These are phyloP conservation scores for Echria macrotheca DNA, from an alignment of 495 filamentous ascomycete genomes.

Conservation along the genomic window DNA sequence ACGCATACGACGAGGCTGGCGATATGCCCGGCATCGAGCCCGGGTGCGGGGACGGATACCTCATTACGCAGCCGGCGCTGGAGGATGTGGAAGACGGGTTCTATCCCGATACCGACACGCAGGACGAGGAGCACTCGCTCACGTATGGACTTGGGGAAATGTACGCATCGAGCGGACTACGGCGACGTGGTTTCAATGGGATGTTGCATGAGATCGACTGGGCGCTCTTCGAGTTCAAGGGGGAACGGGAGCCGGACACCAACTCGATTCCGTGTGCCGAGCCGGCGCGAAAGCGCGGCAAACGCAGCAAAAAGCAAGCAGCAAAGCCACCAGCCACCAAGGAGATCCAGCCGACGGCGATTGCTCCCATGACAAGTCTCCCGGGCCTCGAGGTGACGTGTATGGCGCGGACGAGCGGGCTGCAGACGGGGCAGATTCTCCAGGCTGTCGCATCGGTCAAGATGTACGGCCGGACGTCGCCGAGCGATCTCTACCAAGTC, in stretches of 20 bases:
- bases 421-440: constrained; percentile 71
- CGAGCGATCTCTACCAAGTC: constrained; percentile 76
- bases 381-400: constrained; percentile 76
- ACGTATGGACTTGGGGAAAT: constrained; percentile 75
- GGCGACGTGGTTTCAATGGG: constrained; percentile 55
- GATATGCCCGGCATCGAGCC: constrained; percentile 78
- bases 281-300: constrained; percentile 34
- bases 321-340: constrained; percentile 1
- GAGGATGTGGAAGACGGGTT: constrained; percentile 81
- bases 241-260: constrained; percentile 61
- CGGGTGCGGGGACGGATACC: constrained; percentile 63
- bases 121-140: constrained; percentile 60
- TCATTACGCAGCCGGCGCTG: constrained; percentile 81
- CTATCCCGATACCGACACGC: constrained; percentile 51
- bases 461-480: constrained; percentile 72
- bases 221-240: constrained; percentile 79
- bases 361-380: constrained; percentile 45
- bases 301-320: constrained; percentile 18
- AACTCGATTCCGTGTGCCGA: constrained; percentile 55
- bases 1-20: constrained; percentile 57
- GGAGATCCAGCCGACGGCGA: constrained; percentile 34
- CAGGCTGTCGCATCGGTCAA: constrained; percentile 73
- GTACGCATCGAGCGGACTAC: constrained; percentile 82
- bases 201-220: constrained; percentile 91
- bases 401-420: constrained; percentile 82